Base-by-base conservation (phyloP, 2,329 filamentous ascomycete genomes). In the Colletotrichum viniferum region DNA sequence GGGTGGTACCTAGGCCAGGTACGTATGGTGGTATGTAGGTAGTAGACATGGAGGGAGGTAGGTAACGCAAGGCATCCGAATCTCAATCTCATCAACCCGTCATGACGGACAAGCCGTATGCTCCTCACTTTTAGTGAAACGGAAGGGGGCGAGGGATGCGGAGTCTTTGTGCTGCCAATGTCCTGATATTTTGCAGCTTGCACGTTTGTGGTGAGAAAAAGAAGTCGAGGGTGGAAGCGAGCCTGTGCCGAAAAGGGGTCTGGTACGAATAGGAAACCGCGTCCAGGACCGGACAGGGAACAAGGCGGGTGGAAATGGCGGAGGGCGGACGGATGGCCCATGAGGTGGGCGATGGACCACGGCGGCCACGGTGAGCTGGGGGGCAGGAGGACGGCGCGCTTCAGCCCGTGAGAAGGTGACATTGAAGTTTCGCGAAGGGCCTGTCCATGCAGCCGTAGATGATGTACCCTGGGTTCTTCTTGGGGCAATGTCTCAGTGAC, bases 91-190 rank as follows among this genome's bases (percentile, higher is more conserved):
- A 55, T 66, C 34, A 69, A 67, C 56, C 62, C 73, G 56, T 63
- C 32, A 26, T 48, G 58, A 60, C 63, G 69, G 63, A 48, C 34
- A 56, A 55, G 56, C 69, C 62, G 58, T 38, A 26, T n/a, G n/a
- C 28, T 43, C 43, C 56, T 68, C 63, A 68, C 26, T 64, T 34
- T 73, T 60, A 58, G 69, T 75, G 73, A 75, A 69, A 75, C 73
- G 12, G 48, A 73, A 75, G 62, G 63, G 69, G 36, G 72, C 68
- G 52, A 61, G 72, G 34, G 68, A 26, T 73, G 73, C 69, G 69
- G 73, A 75, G 73, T 64, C 63, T 60, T 73, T 68, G 69, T 73
- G 73, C 73, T 68, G 63, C 63, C 38, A 21, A 34, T 43, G 63
- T 60, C 63, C 73, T 73, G 68, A 55, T 28, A 52, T 73, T 55